phyloP scores from a whole-genome alignment of 345 rosid genomes.

The Draba incana region DNA sequence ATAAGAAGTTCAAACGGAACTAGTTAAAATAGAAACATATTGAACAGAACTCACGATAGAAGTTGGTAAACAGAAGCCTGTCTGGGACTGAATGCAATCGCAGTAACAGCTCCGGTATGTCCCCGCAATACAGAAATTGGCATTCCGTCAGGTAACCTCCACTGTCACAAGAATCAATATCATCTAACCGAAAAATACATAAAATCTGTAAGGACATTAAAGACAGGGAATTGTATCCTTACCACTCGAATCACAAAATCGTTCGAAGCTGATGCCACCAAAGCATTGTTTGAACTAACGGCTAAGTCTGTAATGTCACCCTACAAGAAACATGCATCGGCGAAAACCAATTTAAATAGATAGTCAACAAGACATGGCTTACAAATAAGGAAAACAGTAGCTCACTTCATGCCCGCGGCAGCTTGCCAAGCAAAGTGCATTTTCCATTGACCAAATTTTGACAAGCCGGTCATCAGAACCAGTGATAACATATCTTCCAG shows the following conservation, averaged over 20 bases:
- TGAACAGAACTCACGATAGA: conserved; percentile 75
- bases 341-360: conserved; percentile 26
- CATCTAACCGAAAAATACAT: conserved; percentile 23
- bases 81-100: conserved; percentile 95
- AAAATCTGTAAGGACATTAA: conserved; percentile 18
- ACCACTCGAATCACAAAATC: conserved; percentile 97
- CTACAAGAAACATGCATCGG: conserved; percentile 48
- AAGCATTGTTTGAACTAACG: conserved; percentile 85
- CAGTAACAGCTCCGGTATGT: conserved; percentile 95
- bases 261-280: conserved; percentile 99
- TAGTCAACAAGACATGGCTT: conserved; percentile 28
- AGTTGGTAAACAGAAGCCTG: conserved; percentile 84
- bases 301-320: conserved; percentile 99
- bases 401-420: conserved; percentile 99
- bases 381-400: conserved; percentile 36
- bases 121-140: conserved; percentile 95
- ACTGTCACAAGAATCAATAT: conserved; percentile 56
- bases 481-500: conserved; percentile 93
- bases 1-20: not conserved
- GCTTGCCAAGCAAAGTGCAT: conserved; percentile 98
- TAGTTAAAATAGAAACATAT: conserved; percentile 30
- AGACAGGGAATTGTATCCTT: conserved; percentile 46
- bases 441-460: conserved; percentile 99
- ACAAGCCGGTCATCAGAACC: conserved; percentile 99
- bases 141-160: conserved; percentile 98